phyloP scores from a whole-genome alignment of 768 basidiomycete genomes.

The Suillus paluster region DNA sequence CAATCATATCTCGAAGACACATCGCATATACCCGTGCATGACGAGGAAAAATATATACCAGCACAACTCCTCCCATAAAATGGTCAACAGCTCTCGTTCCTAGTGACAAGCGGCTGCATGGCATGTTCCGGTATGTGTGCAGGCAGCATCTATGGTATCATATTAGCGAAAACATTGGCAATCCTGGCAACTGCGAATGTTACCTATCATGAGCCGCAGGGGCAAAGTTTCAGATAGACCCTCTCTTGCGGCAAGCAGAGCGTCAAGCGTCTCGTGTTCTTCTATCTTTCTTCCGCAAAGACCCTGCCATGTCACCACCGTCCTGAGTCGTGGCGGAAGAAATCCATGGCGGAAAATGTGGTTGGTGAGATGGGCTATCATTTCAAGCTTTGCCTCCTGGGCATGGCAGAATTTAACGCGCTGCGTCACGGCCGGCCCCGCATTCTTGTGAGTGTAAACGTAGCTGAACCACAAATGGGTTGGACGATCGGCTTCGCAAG shows the following conservation, averaged over 20 bases:
- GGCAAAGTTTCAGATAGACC: slow-evolving; percentile 24
- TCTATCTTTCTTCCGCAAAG: slow-evolving; percentile 38
- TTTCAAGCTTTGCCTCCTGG: slow-evolving; percentile 38
- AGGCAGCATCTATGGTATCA: slow-evolving; percentile 12
- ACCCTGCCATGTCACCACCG: slow-evolving; percentile 47
- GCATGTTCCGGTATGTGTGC: slow-evolving; percentile 14
- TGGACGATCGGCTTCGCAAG: slow-evolving; percentile 42
- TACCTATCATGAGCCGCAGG: slow-evolving; percentile 25
- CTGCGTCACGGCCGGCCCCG: slow-evolving; percentile 42
- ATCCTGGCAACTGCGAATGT: background rate
- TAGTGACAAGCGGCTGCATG: slow-evolving; percentile 7
- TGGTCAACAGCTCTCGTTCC: slow-evolving; percentile 1
- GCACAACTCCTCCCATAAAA: background rate
- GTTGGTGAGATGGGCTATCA: slow-evolving; percentile 52
- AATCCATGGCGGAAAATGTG: slow-evolving; percentile 48
- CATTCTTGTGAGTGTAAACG: slow-evolving; percentile 39
- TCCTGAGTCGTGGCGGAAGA: slow-evolving; percentile 37
- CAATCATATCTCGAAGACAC: slow-evolving; percentile 10
- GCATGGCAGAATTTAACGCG: slow-evolving; percentile 43
- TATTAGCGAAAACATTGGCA: background rate
- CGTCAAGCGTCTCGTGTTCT: slow-evolving; percentile 31
- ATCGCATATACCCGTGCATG: slow-evolving; percentile 2
- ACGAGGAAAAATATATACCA: background rate
- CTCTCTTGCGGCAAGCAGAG: slow-evolving; percentile 21
- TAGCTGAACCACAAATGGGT: slow-evolving; percentile 51